Percentiles rank a stretch among this genome's conserved stretches.
Evolutionary conservation across 768 basidiomycete species (phyloP).

Genomic region (Trametes cingulata): DNA sequence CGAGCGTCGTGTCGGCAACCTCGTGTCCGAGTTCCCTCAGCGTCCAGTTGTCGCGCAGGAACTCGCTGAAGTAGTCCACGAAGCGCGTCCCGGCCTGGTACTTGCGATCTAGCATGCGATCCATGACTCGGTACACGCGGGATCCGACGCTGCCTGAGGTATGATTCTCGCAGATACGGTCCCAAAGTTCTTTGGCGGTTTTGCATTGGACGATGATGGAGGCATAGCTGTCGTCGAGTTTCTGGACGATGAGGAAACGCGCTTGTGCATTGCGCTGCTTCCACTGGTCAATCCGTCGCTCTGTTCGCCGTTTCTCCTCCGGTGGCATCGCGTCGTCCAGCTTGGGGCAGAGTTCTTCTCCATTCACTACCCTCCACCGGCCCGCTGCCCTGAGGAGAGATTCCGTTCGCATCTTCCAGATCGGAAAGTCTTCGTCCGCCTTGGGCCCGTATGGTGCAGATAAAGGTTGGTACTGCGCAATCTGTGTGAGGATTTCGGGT

Average conservation of each 20-base stretch:
- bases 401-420: background rate
- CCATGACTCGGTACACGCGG: background rate
- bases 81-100: background rate
- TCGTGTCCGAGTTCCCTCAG: background rate
- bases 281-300: background rate
- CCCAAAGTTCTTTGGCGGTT: constrained; percentile 1
- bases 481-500: background rate
- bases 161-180: background rate
- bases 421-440: background rate
- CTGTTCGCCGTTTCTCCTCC: background rate
- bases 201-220: background rate
- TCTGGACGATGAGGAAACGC: background rate
- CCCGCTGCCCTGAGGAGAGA: background rate
- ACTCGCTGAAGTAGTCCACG: background rate
- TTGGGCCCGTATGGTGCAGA: background rate
- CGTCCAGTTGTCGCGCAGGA: background rate
- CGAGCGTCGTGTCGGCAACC: background rate
- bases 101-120: background rate
- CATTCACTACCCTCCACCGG: background rate
- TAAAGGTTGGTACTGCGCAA: background rate
- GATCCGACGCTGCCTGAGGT: too few relatives aligned
- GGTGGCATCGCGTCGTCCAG: background rate
- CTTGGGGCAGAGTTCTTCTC: background rate
- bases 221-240: background rate
- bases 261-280: background rate